Conservation (phyloP, 371 early-diverging fungal species). For the Apophysomyces sp. region DNA sequence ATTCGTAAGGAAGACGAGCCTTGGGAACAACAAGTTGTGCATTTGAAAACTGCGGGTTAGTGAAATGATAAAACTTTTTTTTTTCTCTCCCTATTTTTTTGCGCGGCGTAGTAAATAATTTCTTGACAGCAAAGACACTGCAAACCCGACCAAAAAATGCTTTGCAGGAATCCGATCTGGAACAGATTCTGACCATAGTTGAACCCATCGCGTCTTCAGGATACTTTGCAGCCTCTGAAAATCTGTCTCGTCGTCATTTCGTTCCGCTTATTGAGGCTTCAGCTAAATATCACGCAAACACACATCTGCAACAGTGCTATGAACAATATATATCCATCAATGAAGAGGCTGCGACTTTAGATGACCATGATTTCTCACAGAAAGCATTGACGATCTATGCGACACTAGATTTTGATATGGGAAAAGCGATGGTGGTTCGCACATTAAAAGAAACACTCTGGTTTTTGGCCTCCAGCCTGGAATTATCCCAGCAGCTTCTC, state of each 20-base stretch:
- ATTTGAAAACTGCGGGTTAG: constrained; percentile 33
- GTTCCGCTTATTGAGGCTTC: constrained; percentile 42
- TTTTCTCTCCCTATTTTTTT: too few relatives aligned
- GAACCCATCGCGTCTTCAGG: constrained; percentile 38
- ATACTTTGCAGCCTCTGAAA: constrained; percentile 45
- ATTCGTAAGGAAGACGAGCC: constrained; percentile 14
- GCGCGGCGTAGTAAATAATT: not conserved
- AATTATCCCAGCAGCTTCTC: constrained; percentile 9
- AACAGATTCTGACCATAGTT: constrained; percentile 23
- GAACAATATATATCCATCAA: constrained; percentile 10
- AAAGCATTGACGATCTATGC: constrained; percentile 41
- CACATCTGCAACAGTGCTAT: constrained; percentile 13
- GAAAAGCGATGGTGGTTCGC: constrained; percentile 21
- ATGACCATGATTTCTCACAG: constrained; percentile 25
- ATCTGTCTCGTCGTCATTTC: constrained; percentile 41
- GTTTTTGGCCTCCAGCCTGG: constrained; percentile 18
- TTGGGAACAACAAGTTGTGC: constrained; percentile 36
- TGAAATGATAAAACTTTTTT: not conserved
- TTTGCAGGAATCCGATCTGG: constrained; percentile 6
- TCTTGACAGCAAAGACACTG: not conserved
- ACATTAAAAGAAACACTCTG: constrained; percentile 15
- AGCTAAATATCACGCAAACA: constrained; percentile 9
- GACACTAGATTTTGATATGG: constrained; percentile 40
- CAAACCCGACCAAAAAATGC: not conserved
- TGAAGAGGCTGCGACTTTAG: constrained; percentile 1